Evolutionary conservation across 805 yeast species (phyloP).

Genomic region (Lipomyces anomalus): DNA sequence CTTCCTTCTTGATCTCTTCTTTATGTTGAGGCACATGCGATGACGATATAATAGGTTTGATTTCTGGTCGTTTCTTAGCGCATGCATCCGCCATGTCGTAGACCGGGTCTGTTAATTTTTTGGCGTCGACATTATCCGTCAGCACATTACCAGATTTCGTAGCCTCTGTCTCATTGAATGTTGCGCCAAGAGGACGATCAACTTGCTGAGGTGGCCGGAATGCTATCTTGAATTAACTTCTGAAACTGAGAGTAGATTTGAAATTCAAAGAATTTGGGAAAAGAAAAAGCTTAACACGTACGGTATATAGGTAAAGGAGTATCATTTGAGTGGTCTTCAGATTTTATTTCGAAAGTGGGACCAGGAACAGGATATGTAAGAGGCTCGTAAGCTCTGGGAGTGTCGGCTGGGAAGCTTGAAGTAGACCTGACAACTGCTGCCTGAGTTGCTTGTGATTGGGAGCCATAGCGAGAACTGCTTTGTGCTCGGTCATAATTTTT

Average conservation of each 20-base stretch:
- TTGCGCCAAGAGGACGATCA: slow-evolving; percentile 22
- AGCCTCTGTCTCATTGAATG: slow-evolving; percentile 24
- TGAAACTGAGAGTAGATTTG: too few species aligned
- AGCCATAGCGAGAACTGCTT: background rate
- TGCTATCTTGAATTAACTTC: too few species aligned
- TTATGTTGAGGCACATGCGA: too few species aligned
- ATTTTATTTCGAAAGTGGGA: slow-evolving; percentile 13
- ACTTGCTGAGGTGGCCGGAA: slow-evolving; percentile 25
- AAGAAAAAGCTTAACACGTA: slow-evolving; percentile 7
- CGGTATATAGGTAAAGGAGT: slow-evolving; percentile 21
- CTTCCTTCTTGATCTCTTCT: too few species aligned
- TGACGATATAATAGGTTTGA: background rate
- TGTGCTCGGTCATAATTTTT: background rate
- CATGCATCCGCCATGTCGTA: slow-evolving; percentile 8
- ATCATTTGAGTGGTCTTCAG: slow-evolving; percentile 20
- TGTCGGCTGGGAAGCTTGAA: slow-evolving; percentile 6
- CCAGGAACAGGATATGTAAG: slow-evolving; percentile 25
- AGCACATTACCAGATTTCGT: slow-evolving; percentile 25
- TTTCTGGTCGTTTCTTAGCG: background rate
- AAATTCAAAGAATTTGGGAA: background rate
- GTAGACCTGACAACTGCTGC: background rate
- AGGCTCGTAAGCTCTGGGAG: slow-evolving; percentile 24
- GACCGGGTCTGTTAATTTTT: slow-evolving; percentile 15
- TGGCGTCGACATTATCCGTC: slow-evolving; percentile 1
- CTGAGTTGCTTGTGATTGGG: background rate